phyloP scores from a whole-genome alignment of 1,284 basidiomycete genomes.

The Ustilago tritici region DNA sequence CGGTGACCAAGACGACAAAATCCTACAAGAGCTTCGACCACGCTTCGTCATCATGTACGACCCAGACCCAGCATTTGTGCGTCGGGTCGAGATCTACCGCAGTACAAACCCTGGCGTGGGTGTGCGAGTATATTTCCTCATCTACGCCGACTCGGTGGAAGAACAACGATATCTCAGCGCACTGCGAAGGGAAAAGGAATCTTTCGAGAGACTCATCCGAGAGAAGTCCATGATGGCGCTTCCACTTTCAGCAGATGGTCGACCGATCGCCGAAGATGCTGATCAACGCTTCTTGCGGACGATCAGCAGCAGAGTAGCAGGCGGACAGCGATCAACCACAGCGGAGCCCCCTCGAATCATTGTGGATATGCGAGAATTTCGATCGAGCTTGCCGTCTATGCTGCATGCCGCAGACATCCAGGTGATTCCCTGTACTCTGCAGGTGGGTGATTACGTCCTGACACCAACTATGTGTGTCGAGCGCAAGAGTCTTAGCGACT shows the following conservation, averaged over 20 bases:
- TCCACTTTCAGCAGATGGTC: constrained; percentile 83
- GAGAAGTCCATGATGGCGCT: constrained; percentile 95
- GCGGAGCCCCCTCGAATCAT: constrained; percentile 83
- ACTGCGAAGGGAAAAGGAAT: constrained; percentile 89
- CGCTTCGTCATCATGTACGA: constrained; percentile 92
- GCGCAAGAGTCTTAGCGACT: constrained; percentile 90
- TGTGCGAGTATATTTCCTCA: constrained; percentile 94
- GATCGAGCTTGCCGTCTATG: constrained; percentile 89
- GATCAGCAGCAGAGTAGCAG: constrained; percentile 87
- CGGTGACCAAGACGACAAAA: constrained; percentile 89
- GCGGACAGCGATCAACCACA: constrained; percentile 79
- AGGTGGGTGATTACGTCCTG: constrained; percentile 95
- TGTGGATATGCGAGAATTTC: constrained; percentile 96
- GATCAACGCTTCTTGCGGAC: constrained; percentile 78
- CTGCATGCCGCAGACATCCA: constrained; percentile 85
- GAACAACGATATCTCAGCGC: constrained; percentile 94
- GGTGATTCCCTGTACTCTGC: constrained; percentile 89
- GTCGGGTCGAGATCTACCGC: constrained; percentile 89
- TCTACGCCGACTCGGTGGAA: constrained; percentile 91
- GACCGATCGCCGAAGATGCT: constrained; percentile 70
- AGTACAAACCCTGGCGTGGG: constrained; percentile 85
- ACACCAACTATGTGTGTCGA: constrained; percentile 96
- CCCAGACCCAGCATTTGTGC: constrained; percentile 90
- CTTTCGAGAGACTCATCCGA: constrained; percentile 91
- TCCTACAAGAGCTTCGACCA: constrained; percentile 88